Conservation (phyloP, 2,329 filamentous ascomycete species). For the Monilinia laxa region DNA sequence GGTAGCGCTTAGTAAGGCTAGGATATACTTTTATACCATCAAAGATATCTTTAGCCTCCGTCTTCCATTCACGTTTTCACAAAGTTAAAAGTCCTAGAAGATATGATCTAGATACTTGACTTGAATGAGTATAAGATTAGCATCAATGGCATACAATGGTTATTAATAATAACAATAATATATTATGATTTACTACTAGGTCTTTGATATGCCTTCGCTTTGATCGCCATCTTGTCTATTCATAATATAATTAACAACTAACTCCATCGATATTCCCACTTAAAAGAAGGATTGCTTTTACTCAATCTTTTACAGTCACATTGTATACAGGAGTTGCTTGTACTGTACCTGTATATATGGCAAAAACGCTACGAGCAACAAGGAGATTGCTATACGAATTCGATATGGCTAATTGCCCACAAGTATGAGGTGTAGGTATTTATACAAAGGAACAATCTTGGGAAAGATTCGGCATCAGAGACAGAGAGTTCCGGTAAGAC, state of each 20-base stretch:
- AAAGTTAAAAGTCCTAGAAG: not conserved
- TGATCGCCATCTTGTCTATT: constrained; percentile 4
- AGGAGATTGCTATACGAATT: constrained; percentile 15
- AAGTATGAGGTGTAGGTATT: not conserved
- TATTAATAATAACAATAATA: not conserved
- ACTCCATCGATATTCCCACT: not conserved
- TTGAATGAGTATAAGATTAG: constrained; percentile 1
- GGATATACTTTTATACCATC: not conserved
- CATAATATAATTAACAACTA: not conserved
- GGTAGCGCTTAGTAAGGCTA: not conserved
- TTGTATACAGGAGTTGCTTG: not conserved
- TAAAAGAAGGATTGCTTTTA: not conserved
- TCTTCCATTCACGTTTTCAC: not conserved
- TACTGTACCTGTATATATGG: not conserved
- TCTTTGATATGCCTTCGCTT: not conserved
- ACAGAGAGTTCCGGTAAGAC: not conserved
- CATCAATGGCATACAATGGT: not conserved
- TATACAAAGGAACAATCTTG: constrained; percentile 5
- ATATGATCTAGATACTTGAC: not conserved
- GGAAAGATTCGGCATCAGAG: not conserved
- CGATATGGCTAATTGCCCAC: not conserved
- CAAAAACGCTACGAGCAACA: not conserved
- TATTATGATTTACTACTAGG: not conserved
- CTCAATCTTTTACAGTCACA: not conserved
- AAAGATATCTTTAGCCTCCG: not conserved